Conservation (phyloP, 2,329 filamentous ascomycete species). For the Aureobasidium sp. region DNA sequence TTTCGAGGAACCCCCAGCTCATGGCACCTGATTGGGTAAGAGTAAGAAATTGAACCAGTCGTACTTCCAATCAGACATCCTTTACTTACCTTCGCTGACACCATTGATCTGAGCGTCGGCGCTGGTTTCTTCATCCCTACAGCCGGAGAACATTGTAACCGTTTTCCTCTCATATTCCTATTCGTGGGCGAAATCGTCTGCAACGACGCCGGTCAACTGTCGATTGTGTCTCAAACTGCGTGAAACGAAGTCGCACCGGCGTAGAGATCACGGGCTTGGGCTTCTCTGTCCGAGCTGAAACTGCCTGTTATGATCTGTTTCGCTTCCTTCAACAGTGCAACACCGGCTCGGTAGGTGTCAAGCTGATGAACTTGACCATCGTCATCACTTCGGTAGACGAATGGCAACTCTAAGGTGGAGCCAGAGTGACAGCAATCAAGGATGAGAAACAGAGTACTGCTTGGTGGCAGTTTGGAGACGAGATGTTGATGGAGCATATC, state of each 20-base stretch:
- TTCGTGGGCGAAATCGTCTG: conserved; percentile 42
- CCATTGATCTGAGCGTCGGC: conserved; percentile 52
- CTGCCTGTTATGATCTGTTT: conserved; percentile 56
- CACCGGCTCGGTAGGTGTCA: conserved; percentile 60
- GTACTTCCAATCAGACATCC: too few relatives aligned
- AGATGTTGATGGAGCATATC: conserved; percentile 58
- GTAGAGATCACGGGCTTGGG: conserved; percentile 57
- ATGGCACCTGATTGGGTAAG: conserved; percentile 42
- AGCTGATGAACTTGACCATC: conserved; percentile 63
- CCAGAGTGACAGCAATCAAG: conserved; percentile 71
- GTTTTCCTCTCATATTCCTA: conserved; percentile 51
- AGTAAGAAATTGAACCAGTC: neutral
- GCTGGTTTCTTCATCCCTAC: conserved; percentile 57
- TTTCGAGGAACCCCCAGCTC: conserved; percentile 54
- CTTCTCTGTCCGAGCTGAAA: conserved; percentile 49
- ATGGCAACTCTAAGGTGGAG: conserved; percentile 65
- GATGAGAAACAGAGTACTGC: conserved; percentile 59
- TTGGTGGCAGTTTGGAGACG: conserved; percentile 56
- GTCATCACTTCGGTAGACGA: conserved; percentile 61
- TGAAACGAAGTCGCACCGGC: conserved; percentile 63
- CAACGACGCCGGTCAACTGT: conserved; percentile 39
- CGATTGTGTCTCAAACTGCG: conserved; percentile 50
- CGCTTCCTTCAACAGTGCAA: conserved; percentile 57
- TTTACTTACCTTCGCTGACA: conserved; percentile 33
- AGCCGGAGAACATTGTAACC: conserved; percentile 59